Evolutionary conservation across 176 grass and related monocot species (phyloP), one percentile per base, ranked within the genome.

Genomic region (Elymus sibiricus): DNA sequence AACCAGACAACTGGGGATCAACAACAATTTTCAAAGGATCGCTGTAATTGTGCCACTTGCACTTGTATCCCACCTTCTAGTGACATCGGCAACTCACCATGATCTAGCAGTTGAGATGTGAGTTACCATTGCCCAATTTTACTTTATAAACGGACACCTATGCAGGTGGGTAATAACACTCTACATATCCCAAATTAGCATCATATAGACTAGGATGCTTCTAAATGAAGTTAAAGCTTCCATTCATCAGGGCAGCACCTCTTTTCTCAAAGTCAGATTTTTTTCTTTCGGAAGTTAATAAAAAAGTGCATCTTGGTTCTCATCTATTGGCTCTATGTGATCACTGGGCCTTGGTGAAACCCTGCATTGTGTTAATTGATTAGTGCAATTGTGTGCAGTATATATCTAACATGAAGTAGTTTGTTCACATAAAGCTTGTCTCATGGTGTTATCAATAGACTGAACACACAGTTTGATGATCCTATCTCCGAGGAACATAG

Each of bases 251-350:
- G 17, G n/a, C 7, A 64, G 21, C 11, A 42, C 28, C 32, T 78
- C 28, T 78, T 65, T 14, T 53, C 64, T 53, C 42, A 67, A n/a
- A 46, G 64, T 16, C 58, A 77, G 53, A 22, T 9, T 37, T 51
- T 7, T 84, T 85, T 42, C 22, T 76, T 21, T 85, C 37, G 1
- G 38, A 85, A 58, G n/a, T 7, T 66, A 56, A 83, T 10, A 70
- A 19, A n/a, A 68, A 12, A 15, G 70, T 29, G 8, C 39, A 34
- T 72, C 7, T 56, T 16, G 11, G 28, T 77, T 84, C 27, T 71
- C 11, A 24, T 64, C 17, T 76, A 31, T 64, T 64, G 6, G n/a
- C 28, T 75, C 74, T 43, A 31, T 75, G 3, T 63, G 53, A 84
- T 84, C 74, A 58, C 81, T 32, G 59, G 24, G 35, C 10, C 10